These are phyloP conservation scores for Quercus cerris DNA, from an alignment of 306 rosid genomes.

Conservation along the genomic window DNA sequence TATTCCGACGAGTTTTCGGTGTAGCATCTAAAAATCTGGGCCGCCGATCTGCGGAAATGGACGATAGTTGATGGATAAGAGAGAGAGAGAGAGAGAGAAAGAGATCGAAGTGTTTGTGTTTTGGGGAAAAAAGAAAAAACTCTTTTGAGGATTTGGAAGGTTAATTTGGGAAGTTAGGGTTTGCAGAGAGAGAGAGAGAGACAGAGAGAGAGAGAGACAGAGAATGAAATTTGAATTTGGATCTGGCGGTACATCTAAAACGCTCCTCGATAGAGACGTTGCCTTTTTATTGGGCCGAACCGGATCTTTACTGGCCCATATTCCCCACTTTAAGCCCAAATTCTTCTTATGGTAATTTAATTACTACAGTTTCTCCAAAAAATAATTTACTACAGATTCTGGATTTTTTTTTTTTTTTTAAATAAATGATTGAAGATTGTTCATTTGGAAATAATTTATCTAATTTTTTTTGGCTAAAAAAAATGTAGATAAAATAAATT, in stretches of 20 bases:
- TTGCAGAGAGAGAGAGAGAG: slow-evolving; percentile 15
- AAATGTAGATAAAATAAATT: no score
- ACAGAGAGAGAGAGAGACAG: neutral
- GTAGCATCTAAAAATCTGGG: neutral
- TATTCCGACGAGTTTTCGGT: neutral
- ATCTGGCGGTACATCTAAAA: slow-evolving; percentile 32
- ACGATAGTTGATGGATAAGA: neutral
- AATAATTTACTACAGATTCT: no score
- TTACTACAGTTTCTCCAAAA: no score
- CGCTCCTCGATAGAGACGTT: slow-evolving; percentile 34
- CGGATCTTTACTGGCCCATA: neutral
- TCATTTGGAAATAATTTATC: no score
- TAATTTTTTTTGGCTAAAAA: no score
- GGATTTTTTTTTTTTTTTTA: no score
- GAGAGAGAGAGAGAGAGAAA: neutral
- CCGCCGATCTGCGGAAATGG: neutral
- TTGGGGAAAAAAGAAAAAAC: neutral
- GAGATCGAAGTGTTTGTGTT: neutral
- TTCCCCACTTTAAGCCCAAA: neutral
- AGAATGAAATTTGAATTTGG: slow-evolving; percentile 53
- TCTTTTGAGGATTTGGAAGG: neutral
- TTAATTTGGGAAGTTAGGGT: slow-evolving; percentile 39
- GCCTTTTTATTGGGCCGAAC: slow-evolving; percentile 17
- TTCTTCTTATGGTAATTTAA: no score
- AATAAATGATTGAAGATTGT: no score